Conservation (phyloP, 805 yeast genomes). For the Wickerhamiella parazyma region DNA sequence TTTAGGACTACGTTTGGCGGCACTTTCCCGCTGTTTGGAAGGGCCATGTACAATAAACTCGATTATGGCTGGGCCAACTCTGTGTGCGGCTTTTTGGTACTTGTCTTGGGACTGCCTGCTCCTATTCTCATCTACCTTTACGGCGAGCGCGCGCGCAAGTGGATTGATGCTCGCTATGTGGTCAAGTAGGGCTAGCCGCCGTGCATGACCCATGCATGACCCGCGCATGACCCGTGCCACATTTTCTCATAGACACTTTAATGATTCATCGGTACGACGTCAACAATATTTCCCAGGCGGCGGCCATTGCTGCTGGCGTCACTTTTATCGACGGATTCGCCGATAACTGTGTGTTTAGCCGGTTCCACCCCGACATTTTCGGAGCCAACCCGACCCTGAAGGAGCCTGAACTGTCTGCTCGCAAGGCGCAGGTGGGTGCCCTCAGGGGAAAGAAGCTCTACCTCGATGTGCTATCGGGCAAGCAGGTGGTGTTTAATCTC, state of each 20-base stretch:
- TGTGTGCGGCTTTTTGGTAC: constrained; percentile 42
- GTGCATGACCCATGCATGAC: too few species aligned
- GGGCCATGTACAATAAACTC: constrained; percentile 39
- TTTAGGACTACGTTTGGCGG: constrained; percentile 57
- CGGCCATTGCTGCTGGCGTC: neutral
- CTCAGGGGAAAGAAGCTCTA: neutral
- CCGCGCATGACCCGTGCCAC: too few species aligned
- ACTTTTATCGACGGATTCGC: constrained; percentile 4
- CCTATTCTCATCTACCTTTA: constrained; percentile 43
- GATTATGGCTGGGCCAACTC: constrained; percentile 66
- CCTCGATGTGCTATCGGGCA: neutral
- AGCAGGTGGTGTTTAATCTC: neutral
- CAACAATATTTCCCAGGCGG: neutral
- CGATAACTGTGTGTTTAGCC: neutral
- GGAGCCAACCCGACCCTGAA: constrained; percentile 1
- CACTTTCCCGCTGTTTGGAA: constrained; percentile 53
- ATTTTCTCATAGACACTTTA: neutral
- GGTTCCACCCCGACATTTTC: constrained; percentile 1
- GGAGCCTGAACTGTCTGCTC: neutral
- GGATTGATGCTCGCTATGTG: constrained; percentile 35
- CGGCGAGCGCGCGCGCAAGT: constrained; percentile 44
- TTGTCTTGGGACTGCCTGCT: constrained; percentile 49
- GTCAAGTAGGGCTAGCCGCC: constrained; percentile 14
- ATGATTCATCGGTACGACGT: neutral
- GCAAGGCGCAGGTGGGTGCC: neutral